These are phyloP conservation scores for Boechera divaricarpa DNA, from an alignment of 345 rosid species.

Conservation along the genomic window DNA sequence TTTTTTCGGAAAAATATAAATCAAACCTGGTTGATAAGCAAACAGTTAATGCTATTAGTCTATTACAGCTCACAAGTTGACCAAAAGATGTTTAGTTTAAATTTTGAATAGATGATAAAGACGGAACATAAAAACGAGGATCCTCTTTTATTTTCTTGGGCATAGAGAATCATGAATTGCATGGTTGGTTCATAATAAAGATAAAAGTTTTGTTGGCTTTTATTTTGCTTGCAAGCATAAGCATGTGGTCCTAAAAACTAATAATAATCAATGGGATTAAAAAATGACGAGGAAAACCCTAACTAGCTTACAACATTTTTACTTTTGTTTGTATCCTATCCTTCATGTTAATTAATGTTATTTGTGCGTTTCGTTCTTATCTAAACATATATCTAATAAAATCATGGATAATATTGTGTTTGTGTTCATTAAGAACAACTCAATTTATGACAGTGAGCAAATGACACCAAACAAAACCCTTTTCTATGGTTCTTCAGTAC, in stretches of 20 bases:
- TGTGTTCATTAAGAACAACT: too few species aligned
- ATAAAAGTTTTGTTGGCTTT: slow-evolving; percentile 22
- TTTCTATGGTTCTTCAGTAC: background rate
- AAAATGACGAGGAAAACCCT: background rate
- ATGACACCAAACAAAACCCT: too few species aligned
- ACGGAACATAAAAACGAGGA: slow-evolving; percentile 31
- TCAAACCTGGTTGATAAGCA: slow-evolving; percentile 21
- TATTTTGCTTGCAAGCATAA: slow-evolving; percentile 11
- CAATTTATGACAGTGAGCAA: too few species aligned
- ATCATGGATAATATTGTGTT: too few species aligned
- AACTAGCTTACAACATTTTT: background rate
- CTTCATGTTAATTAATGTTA: background rate
- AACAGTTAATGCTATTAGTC: slow-evolving; percentile 19
- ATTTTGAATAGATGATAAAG: slow-evolving; percentile 35
- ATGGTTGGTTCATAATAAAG: slow-evolving; percentile 44
- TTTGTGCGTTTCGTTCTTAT: too few species aligned
- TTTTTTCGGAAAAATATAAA: background rate
- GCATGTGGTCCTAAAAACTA: slow-evolving; percentile 29
- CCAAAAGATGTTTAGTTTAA: slow-evolving; percentile 21
- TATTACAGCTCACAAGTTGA: slow-evolving; percentile 42
- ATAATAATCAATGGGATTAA: background rate
- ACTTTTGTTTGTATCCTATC: background rate
- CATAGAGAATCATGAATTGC: slow-evolving; percentile 39
- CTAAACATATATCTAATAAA: too few species aligned
- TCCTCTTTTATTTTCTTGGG: slow-evolving; percentile 30